Evolutionary conservation across 768 basidiomycete genomes (phyloP).

Genomic region (Russula sp.): DNA sequence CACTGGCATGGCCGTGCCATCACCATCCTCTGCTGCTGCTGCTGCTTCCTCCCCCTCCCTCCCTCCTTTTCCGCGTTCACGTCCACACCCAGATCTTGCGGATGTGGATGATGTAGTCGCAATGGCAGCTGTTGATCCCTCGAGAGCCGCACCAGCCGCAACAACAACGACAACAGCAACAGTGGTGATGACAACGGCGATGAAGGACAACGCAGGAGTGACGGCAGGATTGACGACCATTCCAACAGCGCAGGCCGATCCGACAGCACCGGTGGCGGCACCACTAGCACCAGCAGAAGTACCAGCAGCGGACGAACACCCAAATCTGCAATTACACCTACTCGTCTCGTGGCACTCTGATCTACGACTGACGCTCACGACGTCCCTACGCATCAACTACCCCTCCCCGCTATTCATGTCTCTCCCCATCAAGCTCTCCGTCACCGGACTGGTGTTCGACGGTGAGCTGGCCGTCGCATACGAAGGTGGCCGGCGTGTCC

Average conservation of each 20-base stretch:
- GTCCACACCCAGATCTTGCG: constrained; percentile 11
- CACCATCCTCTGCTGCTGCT: background rate
- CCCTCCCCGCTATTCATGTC: constrained; percentile 97
- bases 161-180: background rate
- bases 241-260: background rate
- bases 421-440: constrained; percentile 89
- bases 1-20: background rate
- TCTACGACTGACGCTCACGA: constrained; percentile 83
- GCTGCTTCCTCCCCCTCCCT: background rate
- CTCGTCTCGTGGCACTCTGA: constrained; percentile 84
- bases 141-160: background rate
- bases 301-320: constrained; percentile 37
- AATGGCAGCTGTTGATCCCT: constrained; percentile 19
- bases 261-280: background rate
- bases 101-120: background rate
- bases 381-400: constrained; percentile 94
- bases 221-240: background rate
- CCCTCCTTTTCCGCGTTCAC: constrained; percentile 6
- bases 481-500: constrained; percentile 79
- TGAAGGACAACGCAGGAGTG: background rate
- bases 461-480: constrained; percentile 91
- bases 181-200: constrained; percentile 1
- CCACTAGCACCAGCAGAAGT: background rate
- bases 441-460: constrained; percentile 82
- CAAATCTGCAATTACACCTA: constrained; percentile 87